Conservation (phyloP, 768 basidiomycete genomes). For the Gautieria morchelliformis region DNA sequence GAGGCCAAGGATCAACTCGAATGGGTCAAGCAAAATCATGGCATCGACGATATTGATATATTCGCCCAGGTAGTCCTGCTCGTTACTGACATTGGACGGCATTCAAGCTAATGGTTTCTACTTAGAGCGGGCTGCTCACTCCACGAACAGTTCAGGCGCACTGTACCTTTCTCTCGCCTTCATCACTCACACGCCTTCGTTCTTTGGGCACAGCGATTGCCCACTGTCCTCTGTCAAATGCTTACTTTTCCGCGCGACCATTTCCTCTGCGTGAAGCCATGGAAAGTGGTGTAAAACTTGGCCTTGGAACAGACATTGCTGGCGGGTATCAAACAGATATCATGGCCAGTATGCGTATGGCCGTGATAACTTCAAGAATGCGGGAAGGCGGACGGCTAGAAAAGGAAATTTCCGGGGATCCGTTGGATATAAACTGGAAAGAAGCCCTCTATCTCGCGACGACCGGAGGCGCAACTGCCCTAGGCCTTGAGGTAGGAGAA, state of each 20-base stretch:
- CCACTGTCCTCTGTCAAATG: conserved; percentile 84
- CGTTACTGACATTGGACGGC: not conserved
- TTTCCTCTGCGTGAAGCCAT: conserved; percentile 68
- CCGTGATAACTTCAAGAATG: conserved; percentile 63
- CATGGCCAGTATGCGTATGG: conserved; percentile 71
- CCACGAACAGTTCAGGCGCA: conserved; percentile 72
- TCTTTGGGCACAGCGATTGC: conserved; percentile 53
- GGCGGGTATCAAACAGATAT: conserved; percentile 79
- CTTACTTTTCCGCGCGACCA: conserved; percentile 70
- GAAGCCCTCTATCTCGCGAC: conserved; percentile 78
- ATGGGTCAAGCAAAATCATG: conserved; percentile 53
- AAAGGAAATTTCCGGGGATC: conserved; percentile 12
- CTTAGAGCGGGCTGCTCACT: conserved; percentile 52
- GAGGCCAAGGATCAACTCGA: conserved; percentile 71
- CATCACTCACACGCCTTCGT: conserved; percentile 43
- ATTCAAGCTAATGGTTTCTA: not conserved
- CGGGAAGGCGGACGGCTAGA: conserved; percentile 42
- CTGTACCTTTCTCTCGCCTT: conserved; percentile 65
- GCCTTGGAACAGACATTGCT: conserved; percentile 78
- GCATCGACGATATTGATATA: conserved; percentile 61
- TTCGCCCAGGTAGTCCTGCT: conserved; percentile 48
- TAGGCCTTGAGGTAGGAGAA: conserved; percentile 40
- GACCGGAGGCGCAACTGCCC: conserved; percentile 61
- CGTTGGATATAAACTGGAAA: conserved; percentile 65
- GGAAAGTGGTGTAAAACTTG: conserved; percentile 51